Conservation (phyloP, 106 monocot species). For the Dendrobium officinale region DNA sequence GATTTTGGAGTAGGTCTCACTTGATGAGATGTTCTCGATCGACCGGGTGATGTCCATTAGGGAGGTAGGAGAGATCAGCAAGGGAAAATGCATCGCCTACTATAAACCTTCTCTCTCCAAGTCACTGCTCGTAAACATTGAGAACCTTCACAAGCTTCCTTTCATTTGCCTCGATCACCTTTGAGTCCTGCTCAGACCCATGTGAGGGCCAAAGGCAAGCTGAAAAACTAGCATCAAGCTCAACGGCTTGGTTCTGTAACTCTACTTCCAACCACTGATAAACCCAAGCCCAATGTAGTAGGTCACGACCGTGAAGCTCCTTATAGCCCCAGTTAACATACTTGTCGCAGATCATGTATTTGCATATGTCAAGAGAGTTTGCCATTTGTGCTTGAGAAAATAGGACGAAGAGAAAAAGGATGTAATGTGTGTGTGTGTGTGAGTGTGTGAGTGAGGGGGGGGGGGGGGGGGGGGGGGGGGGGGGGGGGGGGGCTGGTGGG, state of each 20-base stretch:
- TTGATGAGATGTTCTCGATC: conserved; percentile 32
- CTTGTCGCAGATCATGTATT: conserved; percentile 72
- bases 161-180: conserved; percentile 38
- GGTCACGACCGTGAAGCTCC: conserved; percentile 29
- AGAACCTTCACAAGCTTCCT: conserved; percentile 61
- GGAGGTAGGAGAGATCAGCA: conserved; percentile 79
- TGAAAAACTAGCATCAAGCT: conserved; percentile 50
- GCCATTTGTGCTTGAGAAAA: neutral
- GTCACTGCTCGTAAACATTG: conserved; percentile 68
- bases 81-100: conserved; percentile 79
- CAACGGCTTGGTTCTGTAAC: conserved; percentile 39
- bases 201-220: conserved; percentile 45
- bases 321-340: conserved; percentile 55
- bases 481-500: neutral
- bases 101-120: conserved; percentile 64
- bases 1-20: neutral
- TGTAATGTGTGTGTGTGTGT: too few species aligned
- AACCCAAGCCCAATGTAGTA: conserved; percentile 34
- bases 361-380: conserved; percentile 75
- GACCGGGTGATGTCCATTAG: conserved; percentile 49
- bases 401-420: neutral
- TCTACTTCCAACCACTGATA: conserved; percentile 86
- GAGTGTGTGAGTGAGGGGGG: too few species aligned
- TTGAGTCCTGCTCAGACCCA: conserved; percentile 43
- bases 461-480: too few species aligned